Base-by-base conservation (phyloP, 1,139 yeast species). In the Debaryomycetaceae sp. region DNA sequence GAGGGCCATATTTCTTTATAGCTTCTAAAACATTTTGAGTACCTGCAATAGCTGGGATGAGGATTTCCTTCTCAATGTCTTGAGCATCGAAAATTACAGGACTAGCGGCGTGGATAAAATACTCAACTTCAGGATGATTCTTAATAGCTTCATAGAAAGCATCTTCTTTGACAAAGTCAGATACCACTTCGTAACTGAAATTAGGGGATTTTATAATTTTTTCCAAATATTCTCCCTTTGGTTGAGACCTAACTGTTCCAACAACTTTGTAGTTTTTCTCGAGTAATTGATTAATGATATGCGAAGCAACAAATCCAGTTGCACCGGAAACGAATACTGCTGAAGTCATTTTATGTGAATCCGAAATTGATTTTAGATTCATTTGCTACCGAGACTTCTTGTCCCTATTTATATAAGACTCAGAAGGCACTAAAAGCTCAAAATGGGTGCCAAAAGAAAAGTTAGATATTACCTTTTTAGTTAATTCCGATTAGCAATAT, bases 171-270 rank as follows among this genome's bases (percentile, higher is more conserved):
- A 9, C 17, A 9, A 30, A 7, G 17, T 8, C n/a, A 7, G 9
- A 8, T 2, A 15, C n/a, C 31, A 30, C 31, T 2, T 8, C 17
- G n/a, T 30, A 30, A 7, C 13, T 9, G 17, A 30, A 30, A 13
- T 30, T 13, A 13, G 9, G 9, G 33, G 57, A 65, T 37, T 55
- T 55, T 41, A 69, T 66, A 47, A 60, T 61, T 30, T 59, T 47
- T 43, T 61, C 51, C 42, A 74, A 50, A 5, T 58, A 50, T 17
- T 73, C 75, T 9, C 80, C 83, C 53, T 78, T 77, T 1, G 55
- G 63, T 35, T 65, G 64, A 2, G 78, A 63, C 53, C 88, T 67
- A 5, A 78, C 87, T 1, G 83, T 70, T 5, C 85, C 86, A 18
- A 81, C 63, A 6, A 83, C 87, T 2, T 56, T 55, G 53, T 75